Conservation (phyloP, 371 early-diverging fungal species). For the Mortierella sp. region DNA sequence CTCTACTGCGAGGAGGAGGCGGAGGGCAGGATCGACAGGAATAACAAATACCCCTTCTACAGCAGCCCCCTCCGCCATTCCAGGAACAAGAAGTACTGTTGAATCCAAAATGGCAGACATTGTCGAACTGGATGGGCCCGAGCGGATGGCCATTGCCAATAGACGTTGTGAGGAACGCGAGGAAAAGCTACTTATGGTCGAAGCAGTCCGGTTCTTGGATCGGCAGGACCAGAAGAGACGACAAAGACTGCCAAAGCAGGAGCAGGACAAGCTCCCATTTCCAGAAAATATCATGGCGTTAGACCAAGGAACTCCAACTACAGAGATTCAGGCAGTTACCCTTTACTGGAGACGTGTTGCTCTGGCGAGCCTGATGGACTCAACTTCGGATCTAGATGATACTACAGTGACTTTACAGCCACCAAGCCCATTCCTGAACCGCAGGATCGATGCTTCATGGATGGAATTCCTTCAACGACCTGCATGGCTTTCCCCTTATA, state of each 20-base stretch:
- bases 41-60: too few species aligned
- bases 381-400: slow-evolving; percentile 1
- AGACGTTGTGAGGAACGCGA: slow-evolving; percentile 41
- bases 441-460: slow-evolving; percentile 26
- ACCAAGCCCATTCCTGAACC: slow-evolving; percentile 34
- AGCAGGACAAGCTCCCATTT: neutral
- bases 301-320: too few species aligned
- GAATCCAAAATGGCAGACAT: too few species aligned
- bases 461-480: slow-evolving; percentile 26
- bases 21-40: too few species aligned
- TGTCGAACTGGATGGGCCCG: too few species aligned
- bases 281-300: neutral
- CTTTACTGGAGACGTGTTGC: slow-evolving; percentile 36
- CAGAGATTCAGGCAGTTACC: slow-evolving; percentile 10
- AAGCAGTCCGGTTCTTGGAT: slow-evolving; percentile 27
- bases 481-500: neutral
- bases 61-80: too few species aligned
- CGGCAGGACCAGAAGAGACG: slow-evolving; percentile 4
- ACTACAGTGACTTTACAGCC: slow-evolving; percentile 12
- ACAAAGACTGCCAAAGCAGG: neutral
- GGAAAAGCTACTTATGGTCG: slow-evolving; percentile 32
- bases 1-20: too few species aligned
- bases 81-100: too few species aligned
- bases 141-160: slow-evolving; percentile 19
- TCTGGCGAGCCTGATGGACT: slow-evolving; percentile 14